phyloP scores from a whole-genome alignment of 2,329 filamentous ascomycete species.

The Ustulina deusta region DNA sequence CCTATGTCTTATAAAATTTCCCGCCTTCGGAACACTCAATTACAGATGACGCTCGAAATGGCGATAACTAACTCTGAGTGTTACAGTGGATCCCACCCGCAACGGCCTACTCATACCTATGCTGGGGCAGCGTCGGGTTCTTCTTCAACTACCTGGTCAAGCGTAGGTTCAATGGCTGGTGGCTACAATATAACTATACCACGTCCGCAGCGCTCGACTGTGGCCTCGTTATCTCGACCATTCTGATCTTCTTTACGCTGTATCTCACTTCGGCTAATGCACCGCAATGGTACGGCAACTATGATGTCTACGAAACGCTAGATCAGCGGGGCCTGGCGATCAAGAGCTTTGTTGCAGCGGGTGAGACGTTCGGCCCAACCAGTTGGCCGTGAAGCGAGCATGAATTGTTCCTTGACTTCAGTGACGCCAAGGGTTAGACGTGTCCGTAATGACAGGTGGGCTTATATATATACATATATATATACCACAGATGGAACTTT shows the following conservation, averaged over 20 bases:
- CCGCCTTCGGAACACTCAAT: neutral
- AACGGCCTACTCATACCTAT: conserved; percentile 76
- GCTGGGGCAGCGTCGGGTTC: conserved; percentile 75
- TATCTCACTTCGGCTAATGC: conserved; percentile 67
- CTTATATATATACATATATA: too few species aligned
- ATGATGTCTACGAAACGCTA: conserved; percentile 59
- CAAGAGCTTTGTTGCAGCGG: conserved; percentile 55
- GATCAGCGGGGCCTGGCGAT: conserved; percentile 61
- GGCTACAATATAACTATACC: conserved; percentile 83
- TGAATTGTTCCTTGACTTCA: neutral
- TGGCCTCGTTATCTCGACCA: conserved; percentile 73
- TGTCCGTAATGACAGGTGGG: neutral
- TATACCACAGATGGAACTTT: neutral
- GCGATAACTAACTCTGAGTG: neutral
- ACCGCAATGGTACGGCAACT: conserved; percentile 74
- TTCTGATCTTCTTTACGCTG: conserved; percentile 77
- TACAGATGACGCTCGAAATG: neutral
- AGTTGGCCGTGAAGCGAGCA: conserved; percentile 56
- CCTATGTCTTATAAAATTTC: neutral
- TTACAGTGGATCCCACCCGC: conserved; percentile 71
- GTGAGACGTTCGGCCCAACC: conserved; percentile 65
- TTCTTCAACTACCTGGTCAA: conserved; percentile 77
- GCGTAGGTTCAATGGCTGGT: conserved; percentile 76
- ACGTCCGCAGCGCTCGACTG: conserved; percentile 78
- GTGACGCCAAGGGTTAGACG: neutral